Base-by-base conservation (phyloP, 2,329 filamentous ascomycete genomes). In the Talaromyces sp. region DNA sequence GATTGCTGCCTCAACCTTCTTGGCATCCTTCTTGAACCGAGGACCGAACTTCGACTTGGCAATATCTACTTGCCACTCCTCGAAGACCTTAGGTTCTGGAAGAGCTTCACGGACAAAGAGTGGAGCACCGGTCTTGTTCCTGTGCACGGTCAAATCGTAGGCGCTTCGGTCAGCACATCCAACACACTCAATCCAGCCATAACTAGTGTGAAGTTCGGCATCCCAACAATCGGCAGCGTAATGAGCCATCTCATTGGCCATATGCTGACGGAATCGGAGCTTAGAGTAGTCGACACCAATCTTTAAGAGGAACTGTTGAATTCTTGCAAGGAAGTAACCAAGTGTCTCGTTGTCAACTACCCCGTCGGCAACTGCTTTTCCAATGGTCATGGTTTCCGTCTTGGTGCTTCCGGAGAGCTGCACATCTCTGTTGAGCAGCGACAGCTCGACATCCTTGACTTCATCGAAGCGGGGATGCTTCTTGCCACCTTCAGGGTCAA, bases 171-270 rank as follows among this genome's bases (percentile, higher is more conserved):
- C 94, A 67, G 95, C 95, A 78, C 95, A 98, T 68, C 95, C 95
- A 73, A 98, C 94, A 77, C 94, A 98, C 83, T 99, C 95, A 68
- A 98, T 91, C 95, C 95, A 99, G 76, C 95, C 95, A 73, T 93
- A 93, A 67, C 90, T 93, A 65, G 92, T 98, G 68, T 90, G 83
- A 63, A 99, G 83, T 79, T 99, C 95, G 14, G 93, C 94, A 78
- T 99, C 95, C 95, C 95, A 98, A 82, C 95, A 99, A 82, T 99
- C 95, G 64, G 89, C 86, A 56, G 95, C 95, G 76, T 99, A 99
- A 80, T 99, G 95, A 16, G 95, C 89, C 89, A 91, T 91, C 76
- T 92, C 89, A 72, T 91, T 91, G 60, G 86, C 85, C 93, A 99
- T 97, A 81, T 99, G 95, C 80, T 99, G 95, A 74, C 95, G 88